Base-by-base conservation (phyloP, 768 basidiomycete genomes). In the Boletellus sp. region DNA sequence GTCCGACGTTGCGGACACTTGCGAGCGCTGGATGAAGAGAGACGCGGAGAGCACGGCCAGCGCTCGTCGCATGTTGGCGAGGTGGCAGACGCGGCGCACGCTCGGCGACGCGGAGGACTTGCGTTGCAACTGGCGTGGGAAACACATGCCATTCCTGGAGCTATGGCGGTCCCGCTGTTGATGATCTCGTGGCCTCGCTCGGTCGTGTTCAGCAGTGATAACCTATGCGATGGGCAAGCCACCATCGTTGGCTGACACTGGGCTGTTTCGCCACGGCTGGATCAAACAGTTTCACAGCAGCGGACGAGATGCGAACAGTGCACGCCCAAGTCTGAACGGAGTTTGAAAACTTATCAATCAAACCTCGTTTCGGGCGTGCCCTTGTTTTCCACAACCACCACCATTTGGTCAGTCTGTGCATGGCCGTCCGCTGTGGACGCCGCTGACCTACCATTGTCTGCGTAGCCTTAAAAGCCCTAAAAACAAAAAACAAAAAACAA, bases 401-500 rank as follows among this genome's bases (percentile, higher is more conserved):
- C 80, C 81, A 68, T 78, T 77, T 74, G 81, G 80, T 80, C 60
- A 68, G 73, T 66, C 51, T 61, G 56, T n/a, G 47, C 65, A 47
- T 42, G 48, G 45, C 45, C 38, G 53, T 52, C 49, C 37, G 48
- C 43, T 50, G 39, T 42, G 49, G 45, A 15, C 49, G 22, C 47
- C 20, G 49, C 54, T 65, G 31, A 63, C 54, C 28, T 28, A 31
- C 52, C 57, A 42, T 52, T 58, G 56, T 53, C 45, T 50, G 22
- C 51, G 49, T 73, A 80, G 77, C 53, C 73, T 72, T 78, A 81
- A 84, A 85, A 82, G 72, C 72, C 73, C 70, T 62, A 65, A 69
- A 68, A 72, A 74, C 63, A 74, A 78, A 84, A 85, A 86, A 84
- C 72, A 78, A 74, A 73, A 76, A 80, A 82, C 82, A 79, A 73